Evolutionary conservation across 163 green algal genomes (phyloP).

Genomic region (Volvox carteri): DNA sequence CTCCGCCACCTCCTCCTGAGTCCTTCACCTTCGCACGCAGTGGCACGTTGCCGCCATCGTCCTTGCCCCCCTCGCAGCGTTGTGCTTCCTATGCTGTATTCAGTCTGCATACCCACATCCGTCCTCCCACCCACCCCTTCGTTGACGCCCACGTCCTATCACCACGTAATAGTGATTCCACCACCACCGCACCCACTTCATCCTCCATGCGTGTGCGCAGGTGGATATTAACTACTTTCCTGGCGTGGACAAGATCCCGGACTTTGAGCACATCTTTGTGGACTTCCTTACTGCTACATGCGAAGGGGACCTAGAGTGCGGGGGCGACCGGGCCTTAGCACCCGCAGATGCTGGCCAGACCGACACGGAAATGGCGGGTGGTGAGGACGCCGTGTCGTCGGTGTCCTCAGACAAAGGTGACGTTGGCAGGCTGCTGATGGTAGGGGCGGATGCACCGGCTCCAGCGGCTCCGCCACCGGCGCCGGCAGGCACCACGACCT

Average conservation of each 20-base stretch:
- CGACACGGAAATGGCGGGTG: not conserved
- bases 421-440: not conserved
- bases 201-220: not conserved
- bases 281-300: constrained; percentile 66
- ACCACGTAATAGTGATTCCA: no score
- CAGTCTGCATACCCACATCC: no score
- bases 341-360: not conserved
- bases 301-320: not conserved
- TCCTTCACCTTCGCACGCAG: no score
- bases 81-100: no score
- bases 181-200: no score
- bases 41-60: no score
- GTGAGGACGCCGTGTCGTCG: constrained; percentile 19
- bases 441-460: constrained; percentile 11
- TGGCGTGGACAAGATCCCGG: constrained; percentile 76
- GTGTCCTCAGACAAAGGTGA: constrained; percentile 27
- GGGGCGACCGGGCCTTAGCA: not conserved
- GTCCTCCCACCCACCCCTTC: no score
- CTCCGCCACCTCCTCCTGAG: no score
- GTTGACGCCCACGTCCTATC: no score
- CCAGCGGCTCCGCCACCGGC: constrained; percentile 1
- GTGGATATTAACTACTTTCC: constrained; percentile 77
- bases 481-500: no score
- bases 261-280: constrained; percentile 75
- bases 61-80: no score